Percentiles rank a stretch among this genome's conserved stretches.
Evolutionary conservation across 2,329 filamentous ascomycete genomes (phyloP).

Genomic region (Fusarium floridanum): DNA sequence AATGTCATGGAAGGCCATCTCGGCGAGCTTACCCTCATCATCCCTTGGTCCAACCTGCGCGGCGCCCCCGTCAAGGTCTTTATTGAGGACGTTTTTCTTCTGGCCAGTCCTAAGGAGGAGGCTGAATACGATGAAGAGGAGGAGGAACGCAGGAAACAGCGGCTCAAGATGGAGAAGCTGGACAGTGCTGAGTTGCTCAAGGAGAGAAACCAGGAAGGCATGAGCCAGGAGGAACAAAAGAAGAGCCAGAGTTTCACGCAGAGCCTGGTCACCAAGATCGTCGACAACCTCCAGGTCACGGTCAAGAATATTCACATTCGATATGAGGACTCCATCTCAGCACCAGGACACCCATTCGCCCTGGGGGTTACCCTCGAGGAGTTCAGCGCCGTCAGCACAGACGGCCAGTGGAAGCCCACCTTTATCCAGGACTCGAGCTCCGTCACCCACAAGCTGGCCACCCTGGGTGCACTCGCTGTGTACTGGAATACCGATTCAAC

Average conservation of each 20-base stretch:
- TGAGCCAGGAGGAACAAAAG: constrained; percentile 95
- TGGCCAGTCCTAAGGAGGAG: constrained; percentile 96
- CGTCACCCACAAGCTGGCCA: constrained; percentile 93
- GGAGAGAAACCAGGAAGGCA: constrained; percentile 90
- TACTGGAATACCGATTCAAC: constrained; percentile 98
- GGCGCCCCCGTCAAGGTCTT: constrained; percentile 94
- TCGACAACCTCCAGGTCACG: constrained; percentile 97
- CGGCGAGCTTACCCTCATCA: constrained; percentile 89
- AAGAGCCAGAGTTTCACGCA: constrained; percentile 98
- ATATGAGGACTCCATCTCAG: constrained; percentile 97
- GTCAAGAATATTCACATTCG: constrained; percentile 99
- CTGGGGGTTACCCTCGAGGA: constrained; percentile 93
- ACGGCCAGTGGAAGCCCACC: constrained; percentile 93
- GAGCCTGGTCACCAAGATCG: constrained; percentile 93
- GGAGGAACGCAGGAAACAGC: constrained; percentile 85
- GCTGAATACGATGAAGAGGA: constrained; percentile 93
- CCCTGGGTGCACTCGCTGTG: constrained; percentile 87
- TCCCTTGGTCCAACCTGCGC: constrained; percentile 97
- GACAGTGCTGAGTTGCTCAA: constrained; percentile 96
- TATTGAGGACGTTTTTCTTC: constrained; percentile 95
- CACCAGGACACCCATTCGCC: constrained; percentile 94
- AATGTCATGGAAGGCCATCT: constrained; percentile 97
- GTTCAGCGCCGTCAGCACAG: constrained; percentile 96
- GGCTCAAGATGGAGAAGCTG: constrained; percentile 98
- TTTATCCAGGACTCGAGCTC: constrained; percentile 90